Conservation (phyloP, 495 filamentous ascomycete species). For the Viridothelium virens region DNA sequence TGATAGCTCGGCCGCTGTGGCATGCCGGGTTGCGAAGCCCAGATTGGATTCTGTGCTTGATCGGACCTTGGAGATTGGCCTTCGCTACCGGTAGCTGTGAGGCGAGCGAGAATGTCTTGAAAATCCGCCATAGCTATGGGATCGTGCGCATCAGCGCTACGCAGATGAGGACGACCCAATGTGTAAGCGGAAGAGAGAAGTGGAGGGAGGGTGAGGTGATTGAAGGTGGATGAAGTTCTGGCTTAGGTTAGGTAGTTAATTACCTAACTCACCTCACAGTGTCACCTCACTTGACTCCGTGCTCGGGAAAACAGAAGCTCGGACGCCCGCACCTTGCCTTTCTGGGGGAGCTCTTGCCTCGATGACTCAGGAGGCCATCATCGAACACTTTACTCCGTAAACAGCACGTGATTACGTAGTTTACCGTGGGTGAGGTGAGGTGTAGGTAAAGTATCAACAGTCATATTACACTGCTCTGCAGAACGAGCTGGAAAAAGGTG, state of each 20-base stretch:
- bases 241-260: background rate
- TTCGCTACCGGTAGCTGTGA: constrained; percentile 16
- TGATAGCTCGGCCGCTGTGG: constrained; percentile 22
- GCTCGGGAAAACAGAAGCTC: constrained; percentile 2
- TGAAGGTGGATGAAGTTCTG: background rate
- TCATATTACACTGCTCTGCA: too few relatives aligned
- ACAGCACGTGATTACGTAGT: too few relatives aligned
- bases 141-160: background rate
- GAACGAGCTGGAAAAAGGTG: too few relatives aligned
- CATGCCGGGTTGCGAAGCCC: constrained; percentile 14
- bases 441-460: too few relatives aligned
- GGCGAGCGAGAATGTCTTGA: constrained; percentile 31
- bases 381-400: too few relatives aligned
- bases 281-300: background rate
- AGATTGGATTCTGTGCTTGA: constrained; percentile 15
- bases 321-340: constrained; percentile 8
- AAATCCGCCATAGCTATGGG: constrained; percentile 26
- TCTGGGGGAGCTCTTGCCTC: background rate
- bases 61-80: background rate
- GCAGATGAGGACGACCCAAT: background rate
- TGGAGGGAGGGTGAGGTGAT: background rate
- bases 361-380: background rate
- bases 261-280: too few relatives aligned
- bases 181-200: background rate
- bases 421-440: too few relatives aligned